Evolutionary conservation across 1,284 basidiomycete species (phyloP).

Genomic region (Papiliotrema nemorosa): DNA sequence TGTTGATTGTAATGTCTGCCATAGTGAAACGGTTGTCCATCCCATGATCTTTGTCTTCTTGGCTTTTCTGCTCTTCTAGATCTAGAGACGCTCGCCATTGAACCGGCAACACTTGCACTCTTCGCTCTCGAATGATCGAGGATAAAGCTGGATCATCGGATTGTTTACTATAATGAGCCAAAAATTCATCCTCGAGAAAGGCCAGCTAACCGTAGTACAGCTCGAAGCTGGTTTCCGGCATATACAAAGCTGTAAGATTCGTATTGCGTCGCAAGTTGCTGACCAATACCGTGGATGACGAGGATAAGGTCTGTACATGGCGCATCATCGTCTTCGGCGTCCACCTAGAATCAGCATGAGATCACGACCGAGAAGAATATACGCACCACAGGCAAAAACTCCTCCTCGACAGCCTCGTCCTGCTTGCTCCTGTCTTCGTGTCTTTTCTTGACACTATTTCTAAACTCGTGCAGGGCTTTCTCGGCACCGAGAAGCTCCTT

Average conservation of each 20-base stretch:
- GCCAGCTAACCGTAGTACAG: constrained; percentile 44
- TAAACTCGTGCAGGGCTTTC: constrained; percentile 2
- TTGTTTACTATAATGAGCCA: constrained; percentile 45
- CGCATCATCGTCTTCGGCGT: constrained; percentile 40
- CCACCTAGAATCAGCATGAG: constrained; percentile 18
- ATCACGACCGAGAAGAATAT: background rate
- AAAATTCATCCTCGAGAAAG: background rate
- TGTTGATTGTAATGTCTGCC: constrained; percentile 53
- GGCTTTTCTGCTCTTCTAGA: constrained; percentile 49
- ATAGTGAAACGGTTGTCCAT: constrained; percentile 54
- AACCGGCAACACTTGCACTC: constrained; percentile 53
- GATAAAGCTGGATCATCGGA: constrained; percentile 49
- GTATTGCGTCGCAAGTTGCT: constrained; percentile 52
- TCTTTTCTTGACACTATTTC: constrained; percentile 4
- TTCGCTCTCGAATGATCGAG: constrained; percentile 51
- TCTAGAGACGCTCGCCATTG: constrained; percentile 56
- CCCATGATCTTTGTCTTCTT: constrained; percentile 50
- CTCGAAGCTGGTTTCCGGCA: constrained; percentile 52
- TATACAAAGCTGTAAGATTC: constrained; percentile 55
- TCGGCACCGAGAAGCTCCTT: constrained; percentile 12
- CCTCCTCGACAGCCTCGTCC: constrained; percentile 36
- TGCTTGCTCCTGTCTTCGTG: background rate
- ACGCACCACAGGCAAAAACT: constrained; percentile 40
- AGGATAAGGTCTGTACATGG: constrained; percentile 53
- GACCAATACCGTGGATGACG: constrained; percentile 54